Percentiles rank a stretch among this genome's conserved stretches.
Conservation (phyloP, 345 rosid species). For the Hibiscus syriacus region DNA sequence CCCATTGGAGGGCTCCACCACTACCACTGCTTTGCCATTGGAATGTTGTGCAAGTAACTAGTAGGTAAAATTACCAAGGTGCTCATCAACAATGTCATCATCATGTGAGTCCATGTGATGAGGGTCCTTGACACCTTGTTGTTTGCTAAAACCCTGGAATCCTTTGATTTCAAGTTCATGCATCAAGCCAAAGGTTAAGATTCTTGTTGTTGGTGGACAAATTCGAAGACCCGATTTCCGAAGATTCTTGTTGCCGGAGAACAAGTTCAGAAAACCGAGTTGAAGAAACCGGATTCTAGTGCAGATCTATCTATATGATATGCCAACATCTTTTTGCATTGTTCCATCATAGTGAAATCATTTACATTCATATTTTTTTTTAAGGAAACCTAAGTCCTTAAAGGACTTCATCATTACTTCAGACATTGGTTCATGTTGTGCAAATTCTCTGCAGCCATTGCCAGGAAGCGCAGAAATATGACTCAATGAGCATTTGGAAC, state of each 20-base stretch:
- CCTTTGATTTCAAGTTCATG: conserved; percentile 12
- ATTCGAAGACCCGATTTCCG: not conserved
- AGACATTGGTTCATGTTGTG: not conserved
- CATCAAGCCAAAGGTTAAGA: conserved; percentile 49
- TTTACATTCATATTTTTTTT: not conserved
- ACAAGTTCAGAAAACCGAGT: not conserved
- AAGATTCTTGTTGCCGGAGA: conserved; percentile 24
- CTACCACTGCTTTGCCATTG: conserved; percentile 25
- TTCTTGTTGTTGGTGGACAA: conserved; percentile 26
- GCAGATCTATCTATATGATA: not conserved
- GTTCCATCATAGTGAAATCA: conserved; percentile 3
- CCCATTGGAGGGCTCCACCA: conserved; percentile 23
- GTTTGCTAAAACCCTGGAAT: conserved; percentile 24
- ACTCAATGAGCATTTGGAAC: not conserved
- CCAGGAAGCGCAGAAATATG: not conserved
- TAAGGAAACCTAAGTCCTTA: no score
- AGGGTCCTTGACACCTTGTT: conserved; percentile 48
- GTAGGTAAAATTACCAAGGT: conserved; percentile 6
- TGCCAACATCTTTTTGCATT: not conserved
- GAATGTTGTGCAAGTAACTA: conserved; percentile 26
- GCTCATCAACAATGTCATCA: conserved; percentile 24
- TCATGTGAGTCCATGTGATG: conserved; percentile 63
- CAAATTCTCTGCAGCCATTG: not conserved
- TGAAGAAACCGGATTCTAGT: not conserved
- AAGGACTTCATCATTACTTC: not conserved